Conservation (phyloP, 495 filamentous ascomycete species). For the Penicillium bialowiezense region DNA sequence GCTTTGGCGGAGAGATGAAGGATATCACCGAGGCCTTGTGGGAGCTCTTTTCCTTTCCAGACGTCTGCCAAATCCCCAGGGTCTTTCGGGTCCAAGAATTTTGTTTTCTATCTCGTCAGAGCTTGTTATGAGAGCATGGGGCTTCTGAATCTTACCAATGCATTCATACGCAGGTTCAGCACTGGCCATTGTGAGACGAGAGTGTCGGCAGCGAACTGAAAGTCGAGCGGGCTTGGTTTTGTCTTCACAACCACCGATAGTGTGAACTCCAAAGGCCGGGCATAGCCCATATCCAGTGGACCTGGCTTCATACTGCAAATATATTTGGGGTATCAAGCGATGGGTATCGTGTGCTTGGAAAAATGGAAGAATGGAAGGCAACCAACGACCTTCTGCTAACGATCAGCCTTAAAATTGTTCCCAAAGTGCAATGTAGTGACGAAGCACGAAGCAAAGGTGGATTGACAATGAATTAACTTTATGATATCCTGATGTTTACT, state of each 20-base stretch:
- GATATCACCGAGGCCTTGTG: background rate
- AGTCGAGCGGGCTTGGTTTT: conserved; percentile 7
- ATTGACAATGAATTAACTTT: background rate
- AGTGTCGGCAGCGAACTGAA: conserved; percentile 8
- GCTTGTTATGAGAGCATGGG: background rate
- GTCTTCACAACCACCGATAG: conserved; percentile 2
- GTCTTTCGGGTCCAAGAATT: conserved; percentile 5
- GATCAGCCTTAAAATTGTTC: background rate
- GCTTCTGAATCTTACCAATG: background rate
- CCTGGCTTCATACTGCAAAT: background rate
- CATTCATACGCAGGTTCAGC: conserved; percentile 5
- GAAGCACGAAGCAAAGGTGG: background rate
- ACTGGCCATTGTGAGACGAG: conserved; percentile 8
- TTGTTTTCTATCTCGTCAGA: conserved; percentile 2
- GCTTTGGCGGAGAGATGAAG: background rate
- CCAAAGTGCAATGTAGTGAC: background rate
- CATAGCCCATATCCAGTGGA: conserved; percentile 7
- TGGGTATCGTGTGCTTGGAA: background rate
- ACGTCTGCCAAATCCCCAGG: conserved; percentile 3
- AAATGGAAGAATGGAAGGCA: background rate
- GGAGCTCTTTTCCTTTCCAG: background rate
- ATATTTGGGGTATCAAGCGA: background rate
- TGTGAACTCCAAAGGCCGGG: conserved; percentile 6
- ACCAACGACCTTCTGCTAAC: background rate
- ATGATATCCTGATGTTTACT: background rate